Conservation (phyloP, 805 yeast genomes). For the Blastobotrys robertii region DNA sequence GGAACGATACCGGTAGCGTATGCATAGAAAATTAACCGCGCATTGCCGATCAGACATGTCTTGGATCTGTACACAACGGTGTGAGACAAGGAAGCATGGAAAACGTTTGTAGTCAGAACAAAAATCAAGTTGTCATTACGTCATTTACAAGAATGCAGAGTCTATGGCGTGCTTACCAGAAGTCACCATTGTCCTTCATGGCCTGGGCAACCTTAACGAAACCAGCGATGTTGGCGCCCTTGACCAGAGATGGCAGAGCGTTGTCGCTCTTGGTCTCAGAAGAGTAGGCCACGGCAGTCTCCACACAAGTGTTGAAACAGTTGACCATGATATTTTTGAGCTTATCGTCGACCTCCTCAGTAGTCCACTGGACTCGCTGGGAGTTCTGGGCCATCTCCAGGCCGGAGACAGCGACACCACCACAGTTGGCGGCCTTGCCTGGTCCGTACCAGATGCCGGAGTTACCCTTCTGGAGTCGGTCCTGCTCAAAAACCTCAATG, state of each 20-base stretch:
- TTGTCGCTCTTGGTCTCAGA: constrained; percentile 44
- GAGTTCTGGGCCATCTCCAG: constrained; percentile 99
- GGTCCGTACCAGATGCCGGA: constrained; percentile 92
- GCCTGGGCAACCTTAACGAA: constrained; percentile 98
- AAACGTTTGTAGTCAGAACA: too few relatives aligned
- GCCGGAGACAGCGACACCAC: constrained; percentile 99
- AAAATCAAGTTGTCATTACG: not conserved
- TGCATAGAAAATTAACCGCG: too few relatives aligned
- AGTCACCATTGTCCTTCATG: constrained; percentile 96
- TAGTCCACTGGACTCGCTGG: constrained; percentile 81
- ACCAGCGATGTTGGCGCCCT: constrained; percentile 99
- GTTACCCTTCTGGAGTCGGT: constrained; percentile 23
- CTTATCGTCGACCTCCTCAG: constrained; percentile 86
- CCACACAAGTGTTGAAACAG: constrained; percentile 88
- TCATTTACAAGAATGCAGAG: too few relatives aligned
- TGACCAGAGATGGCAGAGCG: constrained; percentile 85
- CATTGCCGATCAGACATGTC: not conserved
- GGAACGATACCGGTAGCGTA: too few relatives aligned
- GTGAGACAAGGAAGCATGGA: too few relatives aligned
- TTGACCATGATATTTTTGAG: constrained; percentile 86
- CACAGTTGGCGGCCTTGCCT: constrained; percentile 98
- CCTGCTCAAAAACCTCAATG: constrained; percentile 77
- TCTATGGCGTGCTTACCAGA: constrained; percentile 23
- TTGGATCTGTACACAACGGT: not conserved
- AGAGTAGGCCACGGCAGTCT: constrained; percentile 73